Base-by-base conservation (phyloP, 441 rosid species). In the Euphorbia celastroides region DNA sequence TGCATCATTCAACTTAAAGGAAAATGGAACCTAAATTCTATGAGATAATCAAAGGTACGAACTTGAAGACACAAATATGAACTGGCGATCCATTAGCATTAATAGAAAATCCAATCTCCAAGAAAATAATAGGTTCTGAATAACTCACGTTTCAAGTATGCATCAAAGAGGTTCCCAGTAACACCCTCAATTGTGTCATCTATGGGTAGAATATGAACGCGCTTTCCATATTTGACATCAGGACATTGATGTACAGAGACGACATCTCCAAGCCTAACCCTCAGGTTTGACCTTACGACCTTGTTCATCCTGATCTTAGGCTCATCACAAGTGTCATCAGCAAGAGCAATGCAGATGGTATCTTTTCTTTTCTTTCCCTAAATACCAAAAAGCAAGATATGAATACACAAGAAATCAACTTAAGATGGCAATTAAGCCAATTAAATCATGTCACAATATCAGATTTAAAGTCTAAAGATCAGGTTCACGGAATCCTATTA, bases 171-270 rank as follows among this genome's bases (percentile, higher is more conserved):
- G 77, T 81, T 90, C 70, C 98, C 98, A 62, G 96, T 88, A 41
- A 90, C 88, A 27, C 97, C 98, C 79, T 92, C 96, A 67, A 93
- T 81, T 0, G 96, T 82, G 79, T 93, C 98, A 83, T 90, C 98
- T 3, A 93, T 75, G 2, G 97, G 97, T 69, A 91, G 80, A 57
- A 91, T 88, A 81, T 91, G 97, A 14, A 91, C 97, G 61, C 97
- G 96, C 77, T 87, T 87, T 32, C 93, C 97, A 69, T 91, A 91
- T 65, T 91, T 88, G 46, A 91, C 93, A 83, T 88, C 97, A 13
- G 96, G 85, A 71, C 97, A 91, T 55, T 88, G 97, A 54, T 90
- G 97, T 68, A 88, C 88, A 54, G 97, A 90, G 36, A 90, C 86
- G 61, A 88, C 97, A 77, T 90, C 97, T 65, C 97, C 95, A 28